Evolutionary conservation across 768 basidiomycete species (phyloP).

Genomic region (Phlebiopsis gigantea): DNA sequence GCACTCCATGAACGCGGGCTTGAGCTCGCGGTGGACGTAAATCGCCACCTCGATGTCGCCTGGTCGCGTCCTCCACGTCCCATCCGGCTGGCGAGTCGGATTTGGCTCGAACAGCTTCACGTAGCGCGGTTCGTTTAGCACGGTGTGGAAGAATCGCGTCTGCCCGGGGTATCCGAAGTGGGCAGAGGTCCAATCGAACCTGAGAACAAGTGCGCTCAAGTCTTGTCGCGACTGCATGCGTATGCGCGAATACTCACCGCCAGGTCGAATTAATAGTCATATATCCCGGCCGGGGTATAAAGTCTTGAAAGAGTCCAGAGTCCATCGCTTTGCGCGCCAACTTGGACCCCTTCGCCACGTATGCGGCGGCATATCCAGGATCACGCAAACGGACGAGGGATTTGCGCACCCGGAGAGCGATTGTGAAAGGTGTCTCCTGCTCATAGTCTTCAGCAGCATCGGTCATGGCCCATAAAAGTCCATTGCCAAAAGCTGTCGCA

Average conservation of each 20-base stretch:
- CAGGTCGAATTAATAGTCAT: conserved; percentile 12
- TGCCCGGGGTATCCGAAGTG: conserved; percentile 15
- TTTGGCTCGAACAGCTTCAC: conserved; percentile 15
- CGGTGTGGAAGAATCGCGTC: conserved; percentile 13
- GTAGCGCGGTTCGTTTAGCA: conserved; percentile 8
- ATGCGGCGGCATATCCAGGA: conserved; percentile 11
- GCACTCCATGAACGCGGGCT: background rate
- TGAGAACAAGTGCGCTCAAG: background rate
- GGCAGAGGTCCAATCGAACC: conserved; percentile 16
- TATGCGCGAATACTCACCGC: conserved; percentile 1
- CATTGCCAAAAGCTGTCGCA: background rate
- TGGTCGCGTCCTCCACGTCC: background rate
- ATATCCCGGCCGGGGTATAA: background rate
- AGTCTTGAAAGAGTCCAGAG: background rate
- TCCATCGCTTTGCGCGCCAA: background rate
- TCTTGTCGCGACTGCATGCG: background rate
- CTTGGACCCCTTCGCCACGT: background rate
- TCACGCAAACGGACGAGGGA: background rate
- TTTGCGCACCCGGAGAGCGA: conserved; percentile 8
- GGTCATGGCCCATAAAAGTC: conserved; percentile 9
- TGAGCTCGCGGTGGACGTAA: conserved; percentile 6
- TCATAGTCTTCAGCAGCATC: conserved; percentile 5
- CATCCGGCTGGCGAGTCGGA: conserved; percentile 9
- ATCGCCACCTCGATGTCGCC: conserved; percentile 14
- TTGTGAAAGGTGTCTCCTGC: conserved; percentile 1